Base-by-base conservation (phyloP, 495 filamentous ascomycete species). In the Penicillium canariense region DNA sequence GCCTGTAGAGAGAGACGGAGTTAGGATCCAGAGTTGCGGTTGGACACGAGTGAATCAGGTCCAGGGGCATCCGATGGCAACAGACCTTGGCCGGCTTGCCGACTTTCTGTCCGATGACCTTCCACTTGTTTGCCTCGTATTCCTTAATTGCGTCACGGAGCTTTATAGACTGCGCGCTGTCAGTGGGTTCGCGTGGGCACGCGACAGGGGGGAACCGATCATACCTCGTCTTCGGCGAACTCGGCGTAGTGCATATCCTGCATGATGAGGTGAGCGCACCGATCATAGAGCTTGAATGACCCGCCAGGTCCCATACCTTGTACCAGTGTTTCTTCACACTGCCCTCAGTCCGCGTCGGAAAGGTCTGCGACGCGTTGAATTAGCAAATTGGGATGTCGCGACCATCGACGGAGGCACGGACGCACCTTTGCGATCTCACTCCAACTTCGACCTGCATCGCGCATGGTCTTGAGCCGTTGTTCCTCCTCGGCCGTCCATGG, bases 311-410 rank as follows among this genome's bases (percentile, higher is more conserved):
- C 11, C 47, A 48, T 78, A 92, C 91, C 82, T 98, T 98, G 69
- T 98, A 98, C 94, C 94, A 98, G 70, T 98, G 94, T 76, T 98
- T 98, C 80, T 98, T 98, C 10, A 98, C 94, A 64, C 91, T 96
- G 15, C 94, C 94, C 70, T 98, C 94, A 20, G 94, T 98, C 59
- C 94, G 80, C 15, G 82, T 84, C 14, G 94, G 94, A 71, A 98
- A 98, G 9, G 87, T 91, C 90, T 95, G 65, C 35, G 34, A 62
- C 50, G 48, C 45, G 59, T 74, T n/a, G 48, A 32, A 39, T 22
- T 76, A 28, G 11, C 47, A 48, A n/a, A 48, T 54, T n/a, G n/a
- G 12, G 23, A 11, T 15, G 10, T 9, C 25, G 43, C n/a, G 22
- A 23, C n/a, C 3, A 43, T 39, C 49, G 34, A 45, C 23, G 30